Base-by-base conservation (phyloP, 2,329 filamentous ascomycete genomes). In the Hirsutella minnesotensis region DNA sequence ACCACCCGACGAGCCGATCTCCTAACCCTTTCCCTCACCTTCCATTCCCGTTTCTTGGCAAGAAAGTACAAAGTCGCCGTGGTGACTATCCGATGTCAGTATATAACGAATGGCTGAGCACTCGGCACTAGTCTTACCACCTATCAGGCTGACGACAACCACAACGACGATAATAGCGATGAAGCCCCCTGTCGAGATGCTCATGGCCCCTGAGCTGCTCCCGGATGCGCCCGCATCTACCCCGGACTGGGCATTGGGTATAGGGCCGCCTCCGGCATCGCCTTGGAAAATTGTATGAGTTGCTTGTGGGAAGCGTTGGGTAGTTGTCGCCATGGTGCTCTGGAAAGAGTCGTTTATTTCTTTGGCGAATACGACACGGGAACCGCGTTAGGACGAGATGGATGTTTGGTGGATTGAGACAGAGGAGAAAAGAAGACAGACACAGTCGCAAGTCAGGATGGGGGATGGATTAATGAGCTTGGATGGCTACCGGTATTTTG, bases 31-130 rank as follows among this genome's bases (percentile, higher is more conserved):
- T 85, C 77, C 45, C 80, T 77, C 51, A 92, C 69, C 50, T 80
- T 83, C 86, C 86, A 92, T 61, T 89, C 84, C 38, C 81, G 77
- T 66, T 86, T 88, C 70, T 92, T 92, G 43, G 86, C 83, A 31
- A 90, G 59, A 60, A 81, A 86, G 66, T 84, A 94, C 22, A 92
- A 75, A 3, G 77, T 65, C 3, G 79, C 75, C 29, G 74, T 81
- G 19, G 69, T 70, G 48, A 81, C 83, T 83, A 50, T 34, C 19
- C 3, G 12, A 29, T 40, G 46, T 56, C 41, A 55, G 51, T 29
- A 41, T 12, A 8, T 18, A 9, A 21, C n/a, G n/a, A n/a, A 21
- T 24, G 13, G 19, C n/a, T 35, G 19, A 15, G 3, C 18, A 10
- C 15, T 19, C 31, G 12, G 5, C 40, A n/a, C 22, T 20, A 16